Percentiles rank a stretch among this genome's conserved stretches.
phyloP scores from a whole-genome alignment of 2,329 filamentous ascomycete genomes.

The Sarocladiaceae sp. region DNA sequence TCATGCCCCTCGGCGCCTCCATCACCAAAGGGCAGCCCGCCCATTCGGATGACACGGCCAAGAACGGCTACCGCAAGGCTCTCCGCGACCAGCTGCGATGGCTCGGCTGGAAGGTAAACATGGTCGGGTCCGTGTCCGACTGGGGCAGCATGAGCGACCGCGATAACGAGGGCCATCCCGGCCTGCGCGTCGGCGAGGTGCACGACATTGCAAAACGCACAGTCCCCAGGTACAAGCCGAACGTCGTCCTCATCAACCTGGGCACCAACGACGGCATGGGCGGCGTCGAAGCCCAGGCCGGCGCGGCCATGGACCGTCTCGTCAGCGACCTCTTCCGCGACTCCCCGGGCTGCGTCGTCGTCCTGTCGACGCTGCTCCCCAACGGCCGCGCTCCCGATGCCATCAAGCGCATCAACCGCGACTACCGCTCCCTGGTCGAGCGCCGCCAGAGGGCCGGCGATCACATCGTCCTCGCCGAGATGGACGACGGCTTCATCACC shows the following conservation, averaged over 20 bases:
- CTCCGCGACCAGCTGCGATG: slow-evolving; percentile 22
- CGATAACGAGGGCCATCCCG: slow-evolving; percentile 15
- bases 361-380: slow-evolving; percentile 14
- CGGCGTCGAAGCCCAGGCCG: neutral
- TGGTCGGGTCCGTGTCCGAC: slow-evolving; percentile 27
- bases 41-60: slow-evolving; percentile 18
- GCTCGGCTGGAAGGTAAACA: slow-evolving; percentile 25
- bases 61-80: slow-evolving; percentile 30
- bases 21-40: slow-evolving; percentile 27
- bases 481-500: slow-evolving; percentile 13
- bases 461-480: slow-evolving; percentile 12
- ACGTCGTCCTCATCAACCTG: slow-evolving; percentile 16
- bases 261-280: slow-evolving; percentile 13
- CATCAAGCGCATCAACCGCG: slow-evolving; percentile 24
- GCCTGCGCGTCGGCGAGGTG: slow-evolving; percentile 9
- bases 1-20: slow-evolving; percentile 30
- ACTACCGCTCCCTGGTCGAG: slow-evolving; percentile 21
- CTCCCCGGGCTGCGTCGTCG: slow-evolving; percentile 9
- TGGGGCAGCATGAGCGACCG: slow-evolving; percentile 24
- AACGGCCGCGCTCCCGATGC: slow-evolving; percentile 17
- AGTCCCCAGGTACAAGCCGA: slow-evolving; percentile 11
- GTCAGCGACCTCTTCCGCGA: neutral
- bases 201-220: neutral
- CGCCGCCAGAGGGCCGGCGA: neutral
- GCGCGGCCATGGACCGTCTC: slow-evolving; percentile 1